A percentile compares a stretch with the other conserved stretches of the same genome.
Evolutionary conservation across 495 filamentous ascomycete species (phyloP).

Genomic region (Daldinia loculata): DNA sequence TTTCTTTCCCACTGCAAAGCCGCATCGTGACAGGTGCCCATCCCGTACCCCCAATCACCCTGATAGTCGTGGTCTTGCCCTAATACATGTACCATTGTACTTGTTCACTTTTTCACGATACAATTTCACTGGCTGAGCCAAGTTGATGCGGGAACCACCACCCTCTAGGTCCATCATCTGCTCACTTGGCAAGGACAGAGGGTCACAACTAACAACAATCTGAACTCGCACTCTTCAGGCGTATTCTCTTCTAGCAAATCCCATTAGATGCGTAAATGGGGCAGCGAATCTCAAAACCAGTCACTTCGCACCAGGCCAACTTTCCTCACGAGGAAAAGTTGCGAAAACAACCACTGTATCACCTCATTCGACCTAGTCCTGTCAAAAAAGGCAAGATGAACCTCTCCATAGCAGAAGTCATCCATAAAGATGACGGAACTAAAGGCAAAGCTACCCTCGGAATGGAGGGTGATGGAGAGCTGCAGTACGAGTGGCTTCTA

Average conservation of each 20-base stretch:
- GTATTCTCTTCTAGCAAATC: not conserved
- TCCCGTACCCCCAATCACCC: not conserved
- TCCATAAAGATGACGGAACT: not conserved
- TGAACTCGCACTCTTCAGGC: not conserved
- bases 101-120: not conserved
- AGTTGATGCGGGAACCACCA: not conserved
- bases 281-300: not conserved
- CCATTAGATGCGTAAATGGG: not conserved
- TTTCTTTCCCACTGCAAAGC: not conserved
- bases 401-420: not conserved
- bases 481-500: not conserved
- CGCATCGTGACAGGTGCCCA: not conserved
- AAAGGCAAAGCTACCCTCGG: not conserved
- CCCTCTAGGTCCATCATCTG: not conserved
- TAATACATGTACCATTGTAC: not conserved
- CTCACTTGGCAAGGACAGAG: not conserved
- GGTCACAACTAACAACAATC: not conserved
- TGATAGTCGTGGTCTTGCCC: not conserved
- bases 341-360: not conserved
- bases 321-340: not conserved
- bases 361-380: not conserved
- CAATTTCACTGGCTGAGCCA: not conserved
- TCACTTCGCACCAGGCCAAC: not conserved
- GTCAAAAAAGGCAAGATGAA: not conserved
- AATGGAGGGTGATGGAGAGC: not conserved